Evolutionary conservation across 2,329 filamentous ascomycete species (phyloP), one percentile per base, ranked within the genome.

Genomic region (Aureobasidium mangrovei): DNA sequence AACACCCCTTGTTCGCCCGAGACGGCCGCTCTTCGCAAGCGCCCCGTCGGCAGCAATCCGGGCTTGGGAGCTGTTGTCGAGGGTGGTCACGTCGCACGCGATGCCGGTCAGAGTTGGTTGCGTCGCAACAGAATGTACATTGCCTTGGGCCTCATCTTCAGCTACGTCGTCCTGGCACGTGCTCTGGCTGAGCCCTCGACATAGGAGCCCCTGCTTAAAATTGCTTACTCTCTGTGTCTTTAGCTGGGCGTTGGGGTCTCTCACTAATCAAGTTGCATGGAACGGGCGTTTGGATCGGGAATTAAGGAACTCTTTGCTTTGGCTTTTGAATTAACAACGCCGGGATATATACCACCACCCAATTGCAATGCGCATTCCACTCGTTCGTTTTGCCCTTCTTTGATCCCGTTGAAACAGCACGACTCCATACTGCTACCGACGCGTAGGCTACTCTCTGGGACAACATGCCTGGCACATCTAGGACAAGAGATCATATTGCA

Each of bases 51-150:
- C 7, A 82, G 78, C 61, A 73, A 72, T 18, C 70, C 74, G 12
- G 73, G 77, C 1, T 67, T 81, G 10, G 80, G 77, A 2, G 79
- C 76, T 7, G 81, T 94, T 0, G 85, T 93, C n/a, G 87, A 91
- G 60, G 88, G 87, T 72, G 69, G 87, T 71, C 70, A 89, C 78
- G 79, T 84, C 73, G 78, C 83, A 53, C 70, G 87, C 59, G 84
- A 93, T 60, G 88, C 85, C 2, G 88, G 89, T 0, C 83, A 89
- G 62, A 82, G 88, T 56, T 97, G 89, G 88, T 68, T 94, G 59
- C 78, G 82, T 60, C 80, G 83, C 58, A 88, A 96, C 72, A 93
- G 89, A 72, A 76, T 91, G 59, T 77, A 86, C 63, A 74, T 95
- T 44, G 78, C 82, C 1, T 80, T 87, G 7, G 82, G 77, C 0